Base-by-base conservation (phyloP, 495 filamentous ascomycete genomes). In the Neurospora sp. region DNA sequence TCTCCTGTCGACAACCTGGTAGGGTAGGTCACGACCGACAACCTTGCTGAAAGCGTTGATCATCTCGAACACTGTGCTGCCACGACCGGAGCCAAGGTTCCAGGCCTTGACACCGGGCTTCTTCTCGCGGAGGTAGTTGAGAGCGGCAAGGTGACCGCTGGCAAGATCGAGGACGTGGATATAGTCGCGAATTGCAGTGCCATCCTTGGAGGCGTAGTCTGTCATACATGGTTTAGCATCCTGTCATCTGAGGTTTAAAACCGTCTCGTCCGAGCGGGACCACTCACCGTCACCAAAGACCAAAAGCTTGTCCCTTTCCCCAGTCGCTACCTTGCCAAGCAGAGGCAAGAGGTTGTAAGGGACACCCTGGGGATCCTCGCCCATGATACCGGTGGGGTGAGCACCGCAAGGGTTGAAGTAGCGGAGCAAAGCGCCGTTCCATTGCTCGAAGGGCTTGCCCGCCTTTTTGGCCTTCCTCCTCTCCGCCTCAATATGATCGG, bases 371-470 rank as follows among this genome's bases (percentile, higher is more conserved):
- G 96, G 96, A 82, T 99, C 94, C 83, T 99, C 96, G 71, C 96
- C 96, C 96, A 99, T 99, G 82, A 99, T 89, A 74, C 96, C 96
- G 79, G 89, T 95, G 68, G 96, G 96, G 82, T 99, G 96, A 40
- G 94, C 91, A 79, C 96, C 96, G 71, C 92, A 93, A 40, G 96
- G 96, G 87, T 99, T 99, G 87, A 99, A 99, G 85, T 99, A 99
- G 72, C 96, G 90, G 68, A 99, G 88, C 74, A 98, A 85, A 53
- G 96, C 96, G 53, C 87, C 96, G 84, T 98, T 98, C 94, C 93
- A 98, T 78, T 93, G 88, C 76, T 93, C 88, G 61, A 87, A 90
- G 27, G 85, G 83, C 79, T 96, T 91, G 39, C 92, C 92, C 45
- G 87, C 90, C 85, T 94, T 96, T 84, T 89, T 89, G 75, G 88